Evolutionary conservation across 2,329 filamentous ascomycete species (phyloP).

Genomic region (Fulvia fulva): DNA sequence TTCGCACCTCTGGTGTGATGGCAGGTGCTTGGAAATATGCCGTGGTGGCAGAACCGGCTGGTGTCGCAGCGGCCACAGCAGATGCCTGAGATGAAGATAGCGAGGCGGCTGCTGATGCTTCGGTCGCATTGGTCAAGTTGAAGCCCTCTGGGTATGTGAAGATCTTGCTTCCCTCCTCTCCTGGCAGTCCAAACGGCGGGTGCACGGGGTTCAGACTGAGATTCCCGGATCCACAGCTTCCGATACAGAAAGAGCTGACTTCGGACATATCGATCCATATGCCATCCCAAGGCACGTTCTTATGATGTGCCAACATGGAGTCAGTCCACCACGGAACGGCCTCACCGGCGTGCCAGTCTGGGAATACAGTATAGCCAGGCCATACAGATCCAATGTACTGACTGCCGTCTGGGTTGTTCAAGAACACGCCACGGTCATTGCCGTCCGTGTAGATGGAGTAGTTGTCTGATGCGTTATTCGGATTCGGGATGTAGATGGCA

Average conservation of each 20-base stretch:
- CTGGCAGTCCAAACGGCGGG: constrained; percentile 61
- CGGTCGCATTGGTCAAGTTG: constrained; percentile 63
- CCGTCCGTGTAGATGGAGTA: constrained; percentile 44
- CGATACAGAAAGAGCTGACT: constrained; percentile 63
- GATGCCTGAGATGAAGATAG: constrained; percentile 51
- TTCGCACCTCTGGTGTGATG: constrained; percentile 27
- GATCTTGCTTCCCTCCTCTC: constrained; percentile 58
- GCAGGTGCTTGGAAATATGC: constrained; percentile 19
- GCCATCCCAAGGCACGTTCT: constrained; percentile 51
- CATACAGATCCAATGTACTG: constrained; percentile 51
- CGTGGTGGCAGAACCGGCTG: constrained; percentile 17
- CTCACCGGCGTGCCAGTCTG: constrained; percentile 58
- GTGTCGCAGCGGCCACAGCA: constrained; percentile 33
- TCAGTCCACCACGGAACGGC: constrained; percentile 58
- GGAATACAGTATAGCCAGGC: constrained; percentile 54
- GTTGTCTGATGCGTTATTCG: constrained; percentile 61
- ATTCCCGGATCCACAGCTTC: constrained; percentile 65
- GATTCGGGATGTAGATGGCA: constrained; percentile 69
- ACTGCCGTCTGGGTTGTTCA: constrained; percentile 35
- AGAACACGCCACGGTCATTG: constrained; percentile 32
- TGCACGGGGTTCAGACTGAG: constrained; percentile 65
- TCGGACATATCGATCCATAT: constrained; percentile 62
- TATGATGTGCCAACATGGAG: constrained; percentile 49
- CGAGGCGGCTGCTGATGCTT: constrained; percentile 58
- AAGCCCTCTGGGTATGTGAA: constrained; percentile 64